Conservation (phyloP, 495 filamentous ascomycete species). For the Aspergillus coremiiformis region DNA sequence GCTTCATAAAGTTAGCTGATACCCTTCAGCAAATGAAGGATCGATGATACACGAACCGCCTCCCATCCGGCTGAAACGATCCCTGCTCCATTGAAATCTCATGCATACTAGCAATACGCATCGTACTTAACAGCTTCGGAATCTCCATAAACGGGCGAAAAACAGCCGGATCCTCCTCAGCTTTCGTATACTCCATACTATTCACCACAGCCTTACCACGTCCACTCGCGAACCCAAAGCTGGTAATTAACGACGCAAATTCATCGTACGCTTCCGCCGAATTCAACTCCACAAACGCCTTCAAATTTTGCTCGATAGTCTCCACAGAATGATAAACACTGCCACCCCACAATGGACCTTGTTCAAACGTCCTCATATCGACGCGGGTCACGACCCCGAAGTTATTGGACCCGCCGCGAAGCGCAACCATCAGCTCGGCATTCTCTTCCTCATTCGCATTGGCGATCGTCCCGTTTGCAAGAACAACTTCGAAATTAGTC, state of each 20-base stretch:
- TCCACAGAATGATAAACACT: constrained; percentile 3
- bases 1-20: background rate
- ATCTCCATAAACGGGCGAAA: constrained; percentile 23
- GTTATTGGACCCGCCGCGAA: constrained; percentile 33
- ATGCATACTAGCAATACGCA: constrained; percentile 28
- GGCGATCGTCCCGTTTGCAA: constrained; percentile 25
- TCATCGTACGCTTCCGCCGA: constrained; percentile 15
- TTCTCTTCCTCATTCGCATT: constrained; percentile 20
- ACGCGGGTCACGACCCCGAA: constrained; percentile 37
- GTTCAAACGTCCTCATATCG: constrained; percentile 18
- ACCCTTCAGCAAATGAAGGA: background rate
- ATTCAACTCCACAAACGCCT: constrained; percentile 10
- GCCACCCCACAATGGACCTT: constrained; percentile 37
- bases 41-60: background rate
- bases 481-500: constrained; percentile 27
- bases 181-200: constrained; percentile 22
- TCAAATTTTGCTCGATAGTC: constrained; percentile 16
- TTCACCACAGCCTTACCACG: constrained; percentile 7
- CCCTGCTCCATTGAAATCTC: constrained; percentile 27
- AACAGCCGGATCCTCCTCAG: constrained; percentile 20
- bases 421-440: constrained; percentile 24
- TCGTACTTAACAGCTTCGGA: constrained; percentile 19
- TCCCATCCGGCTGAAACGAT: constrained; percentile 4
- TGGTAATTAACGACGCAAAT: constrained; percentile 21
- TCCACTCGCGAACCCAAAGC: constrained; percentile 6